Conservation (phyloP, 495 filamentous ascomycete genomes). For the Gamarada debralockiae region DNA sequence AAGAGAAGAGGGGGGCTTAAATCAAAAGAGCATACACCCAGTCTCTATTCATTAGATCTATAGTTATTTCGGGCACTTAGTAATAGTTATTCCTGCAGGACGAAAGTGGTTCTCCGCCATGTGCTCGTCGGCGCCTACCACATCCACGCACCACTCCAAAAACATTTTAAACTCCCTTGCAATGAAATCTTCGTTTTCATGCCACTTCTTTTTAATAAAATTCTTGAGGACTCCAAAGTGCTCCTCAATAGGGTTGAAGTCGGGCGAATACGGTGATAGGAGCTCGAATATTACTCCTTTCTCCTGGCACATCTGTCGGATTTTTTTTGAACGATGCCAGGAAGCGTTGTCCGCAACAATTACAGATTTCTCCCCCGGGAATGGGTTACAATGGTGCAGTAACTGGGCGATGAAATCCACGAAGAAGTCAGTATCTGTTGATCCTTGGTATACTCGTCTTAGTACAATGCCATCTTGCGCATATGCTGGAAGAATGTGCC, state of each 20-base stretch:
- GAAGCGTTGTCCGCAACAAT: constrained; percentile 3
- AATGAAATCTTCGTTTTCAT: constrained; percentile 8
- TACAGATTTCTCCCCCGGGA: no score
- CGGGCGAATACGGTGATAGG: constrained; percentile 4
- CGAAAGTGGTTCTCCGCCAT: constrained; percentile 9
- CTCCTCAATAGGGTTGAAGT: constrained; percentile 4
- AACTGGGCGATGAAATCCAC: constrained; percentile 20
- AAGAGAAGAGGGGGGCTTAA: background rate
- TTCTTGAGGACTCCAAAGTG: constrained; percentile 4
- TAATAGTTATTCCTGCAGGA: constrained; percentile 6
- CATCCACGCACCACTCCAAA: constrained; percentile 10
- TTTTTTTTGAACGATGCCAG: constrained; percentile 2
- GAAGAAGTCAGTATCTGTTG: constrained; percentile 19
- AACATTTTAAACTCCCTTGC: constrained; percentile 12
- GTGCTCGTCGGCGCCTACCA: constrained; percentile 6
- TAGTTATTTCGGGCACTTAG: background rate
- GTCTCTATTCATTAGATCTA: background rate
- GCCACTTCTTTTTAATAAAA: constrained; percentile 2
- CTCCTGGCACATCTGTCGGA: constrained; percentile 3
- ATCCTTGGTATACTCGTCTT: constrained; percentile 20
- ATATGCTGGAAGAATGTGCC: constrained; percentile 20
- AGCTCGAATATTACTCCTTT: constrained; percentile 4
- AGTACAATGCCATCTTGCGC: constrained; percentile 21
- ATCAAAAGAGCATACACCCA: background rate
- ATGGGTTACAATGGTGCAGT: no score